Base-by-base conservation (phyloP, 2,329 filamentous ascomycete species). In the Didymosphaeria variabile region DNA sequence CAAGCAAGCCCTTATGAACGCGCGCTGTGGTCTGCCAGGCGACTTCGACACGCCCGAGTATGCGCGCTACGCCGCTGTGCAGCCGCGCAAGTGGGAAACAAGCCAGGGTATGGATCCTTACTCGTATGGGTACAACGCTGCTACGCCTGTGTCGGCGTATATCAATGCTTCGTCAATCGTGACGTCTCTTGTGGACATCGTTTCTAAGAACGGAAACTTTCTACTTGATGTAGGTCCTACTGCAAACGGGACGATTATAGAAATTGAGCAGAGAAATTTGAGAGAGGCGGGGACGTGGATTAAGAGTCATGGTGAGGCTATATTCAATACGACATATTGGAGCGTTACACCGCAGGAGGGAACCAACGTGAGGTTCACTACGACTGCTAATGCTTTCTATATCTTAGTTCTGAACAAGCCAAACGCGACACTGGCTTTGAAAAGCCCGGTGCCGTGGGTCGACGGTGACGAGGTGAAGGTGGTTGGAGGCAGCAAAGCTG, bases 1-100 rank as follows among this genome's bases (percentile, higher is more conserved):
- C 46, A 78, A 82, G 0, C 82, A 87, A 67, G 85, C 87, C 1
- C 74, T 82, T 1, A 83, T 87, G 67, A 87, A 89, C 74, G 80
- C 80, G 49, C 83, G 86, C 8, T 89, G 87, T 70, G 86, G 86
- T 3, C 72, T 86, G 0, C 77, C 83, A 0, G 81, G 81, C 13
- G 86, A 88, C 74, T 88, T 87, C 65, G 86, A 88, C 69, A 88
- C 86, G 1, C 86, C 86, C 0, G 86, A 88, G 70, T 89, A 88
- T 68, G 76, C 79, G 31, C 79, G 79, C 8, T 86, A 84, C 68
- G 74, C 78, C 2, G 79, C 81, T 3, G 80, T 83, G 9, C 84
- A 86, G 70, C 70, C 77, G 34, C 79, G 84, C 31, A 88, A 88
- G 72, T 89, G 86, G 86, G 87, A 88, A 73, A 83, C 77, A 44